Evolutionary conservation across 129 eudicot species (phyloP).

Genomic region (Cynara cardunculus): DNA sequence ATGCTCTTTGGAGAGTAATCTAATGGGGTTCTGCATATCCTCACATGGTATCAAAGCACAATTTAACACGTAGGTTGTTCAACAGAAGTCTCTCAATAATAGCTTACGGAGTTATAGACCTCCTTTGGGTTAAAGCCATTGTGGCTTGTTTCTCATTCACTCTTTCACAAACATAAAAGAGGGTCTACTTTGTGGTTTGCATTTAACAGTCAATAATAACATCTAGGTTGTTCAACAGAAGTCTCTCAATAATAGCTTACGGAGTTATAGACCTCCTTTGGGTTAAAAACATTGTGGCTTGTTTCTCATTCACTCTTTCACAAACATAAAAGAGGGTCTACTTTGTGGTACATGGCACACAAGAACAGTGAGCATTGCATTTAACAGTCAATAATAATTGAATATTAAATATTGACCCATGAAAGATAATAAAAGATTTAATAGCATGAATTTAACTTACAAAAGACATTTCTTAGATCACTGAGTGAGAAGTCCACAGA

Average conservation of each 20-base stretch:
- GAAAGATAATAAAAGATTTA: not conserved
- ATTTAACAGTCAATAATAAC: not conserved
- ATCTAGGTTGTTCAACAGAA: too few relatives aligned
- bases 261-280: not conserved
- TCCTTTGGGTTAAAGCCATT: not conserved
- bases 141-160: not conserved
- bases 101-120: not conserved
- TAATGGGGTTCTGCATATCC: not conserved
- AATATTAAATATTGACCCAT: not conserved
- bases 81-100: not conserved
- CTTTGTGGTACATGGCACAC: slow-evolving; percentile 3
- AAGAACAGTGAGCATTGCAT: not conserved
- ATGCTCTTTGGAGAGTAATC: not conserved
- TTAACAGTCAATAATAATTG: not conserved
- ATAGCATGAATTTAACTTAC: slow-evolving; percentile 40
- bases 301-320: not conserved
- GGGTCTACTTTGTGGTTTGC: not conserved
- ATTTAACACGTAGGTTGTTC: not conserved
- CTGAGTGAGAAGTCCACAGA: slow-evolving; percentile 43
- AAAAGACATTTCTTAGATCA: slow-evolving; percentile 32
- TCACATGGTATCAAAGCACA: too few relatives aligned
- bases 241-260: not conserved
- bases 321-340: not conserved
- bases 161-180: slow-evolving; percentile 2
- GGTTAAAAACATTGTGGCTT: not conserved